These are phyloP conservation scores for Asparagopsis taxiformis DNA, from an alignment of 31 red algal species.

Conservation along the genomic window DNA sequence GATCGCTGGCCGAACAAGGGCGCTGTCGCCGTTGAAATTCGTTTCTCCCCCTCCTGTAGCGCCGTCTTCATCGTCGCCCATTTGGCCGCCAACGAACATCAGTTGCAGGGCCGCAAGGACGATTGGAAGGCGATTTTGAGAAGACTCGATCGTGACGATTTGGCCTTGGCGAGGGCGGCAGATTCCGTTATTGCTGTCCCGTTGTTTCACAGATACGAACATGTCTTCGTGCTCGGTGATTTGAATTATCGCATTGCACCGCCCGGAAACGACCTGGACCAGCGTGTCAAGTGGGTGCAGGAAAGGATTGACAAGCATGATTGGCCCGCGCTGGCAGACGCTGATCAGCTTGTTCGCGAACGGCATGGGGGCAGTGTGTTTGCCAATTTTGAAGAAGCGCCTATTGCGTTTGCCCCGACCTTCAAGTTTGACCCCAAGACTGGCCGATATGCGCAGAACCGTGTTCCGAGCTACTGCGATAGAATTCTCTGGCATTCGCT, in stretches of 20 bases:
- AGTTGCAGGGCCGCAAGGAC: constrained; percentile 45
- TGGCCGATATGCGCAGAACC: constrained; percentile 17
- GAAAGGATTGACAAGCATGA: constrained; percentile 28
- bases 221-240: constrained; percentile 75
- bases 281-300: constrained; percentile 53
- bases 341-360: constrained; percentile 62
- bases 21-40: constrained; percentile 55
- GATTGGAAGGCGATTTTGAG: constrained; percentile 63
- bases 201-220: constrained; percentile 69
- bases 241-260: constrained; percentile 68
- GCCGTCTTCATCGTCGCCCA: constrained; percentile 67
- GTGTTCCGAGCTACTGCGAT: constrained; percentile 70
- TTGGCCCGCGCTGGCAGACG: constrained; percentile 35
- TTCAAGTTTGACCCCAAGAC: constrained; percentile 62
- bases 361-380: constrained; percentile 41
- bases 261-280: constrained; percentile 35
- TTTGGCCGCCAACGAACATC: constrained; percentile 69
- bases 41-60: constrained; percentile 25
- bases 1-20: constrained; percentile 70
- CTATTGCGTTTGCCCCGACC: constrained; percentile 57
- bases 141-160: constrained; percentile 47
- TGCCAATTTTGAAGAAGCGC: constrained; percentile 60
- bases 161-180: constrained; percentile 10
- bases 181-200: constrained; percentile 48
- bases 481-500: constrained; percentile 69